Conservation (phyloP, 495 filamentous ascomycete genomes). For the Neurospora sp. region DNA sequence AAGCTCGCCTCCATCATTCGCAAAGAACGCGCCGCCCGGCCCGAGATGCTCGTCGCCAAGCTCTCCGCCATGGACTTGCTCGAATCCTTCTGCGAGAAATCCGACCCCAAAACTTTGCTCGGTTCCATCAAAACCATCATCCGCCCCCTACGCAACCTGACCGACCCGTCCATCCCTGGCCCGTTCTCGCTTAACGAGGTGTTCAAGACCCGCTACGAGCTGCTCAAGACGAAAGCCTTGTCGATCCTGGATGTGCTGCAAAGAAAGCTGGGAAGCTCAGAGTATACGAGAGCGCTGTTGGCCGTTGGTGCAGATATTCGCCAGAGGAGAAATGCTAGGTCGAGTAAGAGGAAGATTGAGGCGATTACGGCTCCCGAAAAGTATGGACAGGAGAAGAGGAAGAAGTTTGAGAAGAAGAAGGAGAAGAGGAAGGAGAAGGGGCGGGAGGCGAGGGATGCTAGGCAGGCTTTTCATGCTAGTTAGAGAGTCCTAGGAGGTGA, state of each 20-base stretch:
- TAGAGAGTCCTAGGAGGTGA: not conserved
- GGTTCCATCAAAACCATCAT: conserved; percentile 57
- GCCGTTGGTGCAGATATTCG: conserved; percentile 58
- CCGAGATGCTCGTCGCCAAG: conserved; percentile 56
- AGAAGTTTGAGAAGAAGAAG: conserved; percentile 77
- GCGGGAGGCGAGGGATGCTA: conserved; percentile 52
- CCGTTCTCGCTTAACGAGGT: conserved; percentile 54
- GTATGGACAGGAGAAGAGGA: conserved; percentile 66
- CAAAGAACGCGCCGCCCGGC: conserved; percentile 58
- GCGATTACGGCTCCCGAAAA: conserved; percentile 72
- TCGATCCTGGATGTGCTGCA: conserved; percentile 69
- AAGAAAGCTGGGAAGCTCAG: conserved; percentile 70
- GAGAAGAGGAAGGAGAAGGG: conserved; percentile 71
- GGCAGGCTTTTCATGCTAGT: conserved; percentile 22
- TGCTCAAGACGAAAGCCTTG: conserved; percentile 54
- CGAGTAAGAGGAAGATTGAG: conserved; percentile 76
- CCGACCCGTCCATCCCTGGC: conserved; percentile 61
- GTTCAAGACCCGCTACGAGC: conserved; percentile 58
- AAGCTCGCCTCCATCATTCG: conserved; percentile 69
- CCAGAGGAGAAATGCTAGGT: conserved; percentile 58
- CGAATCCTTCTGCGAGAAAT: conserved; percentile 45
- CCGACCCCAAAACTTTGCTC: conserved; percentile 45
- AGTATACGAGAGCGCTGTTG: conserved; percentile 59
- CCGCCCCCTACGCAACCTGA: conserved; percentile 72
- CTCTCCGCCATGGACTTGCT: conserved; percentile 66